Conservation (phyloP, 306 rosid species). For the Sphenostylis stenocarpa region DNA sequence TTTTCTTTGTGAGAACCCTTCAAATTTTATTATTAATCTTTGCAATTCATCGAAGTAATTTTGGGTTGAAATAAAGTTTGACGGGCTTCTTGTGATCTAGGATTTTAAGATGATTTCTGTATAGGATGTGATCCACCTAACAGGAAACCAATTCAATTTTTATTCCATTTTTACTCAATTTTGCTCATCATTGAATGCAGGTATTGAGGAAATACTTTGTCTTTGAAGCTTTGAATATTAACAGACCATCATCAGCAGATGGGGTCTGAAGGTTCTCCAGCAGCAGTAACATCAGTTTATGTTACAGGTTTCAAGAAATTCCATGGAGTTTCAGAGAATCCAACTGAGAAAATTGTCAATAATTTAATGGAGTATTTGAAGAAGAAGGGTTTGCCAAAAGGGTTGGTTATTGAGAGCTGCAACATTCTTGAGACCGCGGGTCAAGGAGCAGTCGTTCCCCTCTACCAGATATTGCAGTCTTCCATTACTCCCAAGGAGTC, state of each 20-base stretch:
- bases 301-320: conserved; percentile 96
- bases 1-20: not conserved
- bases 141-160: not conserved
- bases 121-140: not conserved
- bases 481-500: conserved; percentile 52
- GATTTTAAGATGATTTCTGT: not conserved
- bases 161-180: conserved; percentile 3
- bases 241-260: conserved; percentile 47
- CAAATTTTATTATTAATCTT: conserved; percentile 3
- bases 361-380: conserved; percentile 67
- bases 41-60: conserved; percentile 5
- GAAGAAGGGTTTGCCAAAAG: conserved; percentile 78
- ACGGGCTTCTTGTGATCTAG: not conserved
- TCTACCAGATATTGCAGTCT: conserved; percentile 68
- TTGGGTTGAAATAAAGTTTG: not conserved
- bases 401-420: conserved; percentile 77
- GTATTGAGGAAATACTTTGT: conserved; percentile 38
- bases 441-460: conserved; percentile 62
- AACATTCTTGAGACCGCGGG: conserved; percentile 94
- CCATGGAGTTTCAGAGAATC: conserved; percentile 96
- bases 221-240: conserved; percentile 40
- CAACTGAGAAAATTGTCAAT: conserved; percentile 74
- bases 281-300: conserved; percentile 66
- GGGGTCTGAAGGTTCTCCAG: conserved; percentile 96
- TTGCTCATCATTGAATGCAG: conserved; percentile 45